Base-by-base conservation (phyloP, 1,284 basidiomycete genomes). In the Apiotrichum gracile region DNA sequence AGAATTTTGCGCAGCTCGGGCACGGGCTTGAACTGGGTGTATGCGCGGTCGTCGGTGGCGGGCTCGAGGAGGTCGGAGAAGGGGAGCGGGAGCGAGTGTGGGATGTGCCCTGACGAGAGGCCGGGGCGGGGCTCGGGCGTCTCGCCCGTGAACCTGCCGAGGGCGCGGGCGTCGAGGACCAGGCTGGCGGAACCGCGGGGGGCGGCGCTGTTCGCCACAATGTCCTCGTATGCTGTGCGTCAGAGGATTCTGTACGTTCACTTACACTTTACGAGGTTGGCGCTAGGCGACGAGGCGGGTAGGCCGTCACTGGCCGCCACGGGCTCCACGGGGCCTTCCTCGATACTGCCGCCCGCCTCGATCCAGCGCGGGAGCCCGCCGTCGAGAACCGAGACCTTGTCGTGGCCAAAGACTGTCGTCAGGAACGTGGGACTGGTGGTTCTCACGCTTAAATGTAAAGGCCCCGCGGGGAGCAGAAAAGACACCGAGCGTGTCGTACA, bases 41-140 rank as follows among this genome's bases (percentile, higher is more conserved):
- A 74, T 16, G 66, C 67, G 27, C 59, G 57, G 49, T 54, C 78
- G 65, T 54, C 78, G 69, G 40, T 74, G 1, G 68, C 52, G 16
- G 61, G 65, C 12, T 59, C 47, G 52, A 97, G 79, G 68, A 98
- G 87, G 13, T 78, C 61, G 53, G 80, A 82, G 77, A 97, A 97
- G 2, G 94, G 90, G 17, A 97, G 78, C 0, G 89, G 88, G 62
- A 84, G 78, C 0, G 92, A 88, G 72, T 86, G 76, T 0, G 94
- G 94, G 57, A 98, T 94, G 72, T 98, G 96, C 0, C 96, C 96
- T 0, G 88, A 90, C 10, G 88, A 82, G 46, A 98, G 78, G 9
- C 86, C 86, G 2, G 88, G 82, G 19, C 94, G 83, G 5, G 96
- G 96, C 73, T 99, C 96, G 8, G 91, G 87, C 44, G 86, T 86